Conservation (phyloP, 2,329 filamentous ascomycete species). For the Ascochyta viciae-villosae region DNA sequence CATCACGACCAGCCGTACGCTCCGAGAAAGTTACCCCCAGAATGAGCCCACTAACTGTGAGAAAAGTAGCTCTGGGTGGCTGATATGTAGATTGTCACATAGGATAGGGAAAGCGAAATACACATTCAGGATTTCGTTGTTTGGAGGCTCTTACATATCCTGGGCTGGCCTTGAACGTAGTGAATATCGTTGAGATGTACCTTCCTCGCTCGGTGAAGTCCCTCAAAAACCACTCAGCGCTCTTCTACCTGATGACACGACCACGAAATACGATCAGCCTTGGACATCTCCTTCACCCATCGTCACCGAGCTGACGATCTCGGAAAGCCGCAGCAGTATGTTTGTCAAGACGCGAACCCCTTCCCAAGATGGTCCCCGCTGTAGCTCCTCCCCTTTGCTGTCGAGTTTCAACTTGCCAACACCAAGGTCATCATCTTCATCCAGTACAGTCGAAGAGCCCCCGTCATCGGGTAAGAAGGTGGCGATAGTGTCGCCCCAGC, state of each 20-base stretch:
- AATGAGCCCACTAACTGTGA: too few species aligned
- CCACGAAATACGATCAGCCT: not conserved
- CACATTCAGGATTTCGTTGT: too few species aligned
- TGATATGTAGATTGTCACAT: too few species aligned
- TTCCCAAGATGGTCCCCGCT: conserved; percentile 12
- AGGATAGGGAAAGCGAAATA: too few species aligned
- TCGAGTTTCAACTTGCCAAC: conserved; percentile 11
- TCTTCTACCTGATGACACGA: not conserved
- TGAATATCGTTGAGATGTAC: too few species aligned
- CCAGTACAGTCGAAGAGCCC: conserved; percentile 9
- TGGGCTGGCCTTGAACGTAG: too few species aligned
- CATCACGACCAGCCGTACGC: too few species aligned
- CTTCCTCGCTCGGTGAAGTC: not conserved
- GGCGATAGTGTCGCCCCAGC: conserved; percentile 30
- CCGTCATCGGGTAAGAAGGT: conserved; percentile 42
- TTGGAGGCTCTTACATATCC: too few species aligned
- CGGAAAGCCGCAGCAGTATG: conserved; percentile 38
- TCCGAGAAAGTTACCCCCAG: too few species aligned
- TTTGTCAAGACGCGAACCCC: conserved; percentile 33
- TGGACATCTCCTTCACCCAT: not conserved
- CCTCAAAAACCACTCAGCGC: not conserved
- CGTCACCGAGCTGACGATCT: conserved; percentile 27
- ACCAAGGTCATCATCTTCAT: conserved; percentile 18
- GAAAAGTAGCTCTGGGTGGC: too few species aligned
- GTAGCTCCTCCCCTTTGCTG: not conserved